These are phyloP conservation scores for Stachybotrys echinatus DNA, from an alignment of 2,329 filamentous ascomycete genomes.

Conservation along the genomic window DNA sequence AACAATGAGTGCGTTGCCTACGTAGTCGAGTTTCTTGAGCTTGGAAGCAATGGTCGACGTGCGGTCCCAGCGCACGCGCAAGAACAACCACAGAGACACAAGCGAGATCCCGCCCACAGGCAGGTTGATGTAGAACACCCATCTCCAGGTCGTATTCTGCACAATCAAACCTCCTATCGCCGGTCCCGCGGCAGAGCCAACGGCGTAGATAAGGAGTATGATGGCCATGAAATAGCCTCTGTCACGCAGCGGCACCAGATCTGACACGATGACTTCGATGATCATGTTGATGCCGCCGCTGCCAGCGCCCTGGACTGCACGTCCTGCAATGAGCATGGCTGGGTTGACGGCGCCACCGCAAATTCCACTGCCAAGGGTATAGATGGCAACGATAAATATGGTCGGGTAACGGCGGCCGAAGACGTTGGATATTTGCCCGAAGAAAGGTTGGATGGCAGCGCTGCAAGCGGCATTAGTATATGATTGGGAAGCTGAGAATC, in stretches of 20 bases:
- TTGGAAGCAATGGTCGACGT: slow-evolving; percentile 16
- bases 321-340: slow-evolving; percentile 36
- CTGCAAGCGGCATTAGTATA: slow-evolving; percentile 1
- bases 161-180: slow-evolving; percentile 23
- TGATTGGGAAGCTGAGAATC: too few relatives aligned
- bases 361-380: slow-evolving; percentile 45
- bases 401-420: slow-evolving; percentile 42
- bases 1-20: slow-evolving; percentile 37
- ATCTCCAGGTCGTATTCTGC: slow-evolving; percentile 31
- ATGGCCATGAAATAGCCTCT: slow-evolving; percentile 35
- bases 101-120: slow-evolving; percentile 29
- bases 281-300: slow-evolving; percentile 22
- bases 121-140: slow-evolving; percentile 40
- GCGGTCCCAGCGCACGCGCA: slow-evolving; percentile 28
- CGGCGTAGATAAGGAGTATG: slow-evolving; percentile 21
- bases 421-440: slow-evolving; percentile 45
- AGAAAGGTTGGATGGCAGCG: slow-evolving; percentile 38
- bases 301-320: slow-evolving; percentile 36
- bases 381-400: slow-evolving; percentile 36
- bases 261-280: slow-evolving; percentile 28
- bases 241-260: slow-evolving; percentile 44
- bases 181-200: slow-evolving; percentile 29
- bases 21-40: slow-evolving; percentile 33
- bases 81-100: slow-evolving; percentile 13
- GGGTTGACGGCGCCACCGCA: slow-evolving; percentile 33